phyloP scores from a whole-genome alignment of 73 alveolate species.

The Paramecium caudatum region DNA sequence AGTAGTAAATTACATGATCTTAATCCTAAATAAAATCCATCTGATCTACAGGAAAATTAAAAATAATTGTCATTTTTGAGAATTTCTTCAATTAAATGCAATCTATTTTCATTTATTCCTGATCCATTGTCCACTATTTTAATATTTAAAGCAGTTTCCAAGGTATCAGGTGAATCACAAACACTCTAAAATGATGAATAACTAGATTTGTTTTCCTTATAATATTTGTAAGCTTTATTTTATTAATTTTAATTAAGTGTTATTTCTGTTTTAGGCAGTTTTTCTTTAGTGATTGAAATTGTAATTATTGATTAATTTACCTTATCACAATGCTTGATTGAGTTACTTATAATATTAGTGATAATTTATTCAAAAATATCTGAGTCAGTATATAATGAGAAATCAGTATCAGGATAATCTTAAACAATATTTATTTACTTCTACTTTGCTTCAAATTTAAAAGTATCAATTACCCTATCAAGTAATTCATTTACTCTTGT shows the following conservation, averaged over 20 bases:
- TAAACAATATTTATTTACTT: neutral
- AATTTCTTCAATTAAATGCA: slow-evolving; percentile 11
- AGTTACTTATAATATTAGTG: slow-evolving; percentile 15
- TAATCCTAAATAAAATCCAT: slow-evolving; percentile 59
- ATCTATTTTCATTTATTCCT: slow-evolving; percentile 13
- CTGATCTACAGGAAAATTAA: neutral
- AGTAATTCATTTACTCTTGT: neutral
- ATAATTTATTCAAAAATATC: slow-evolving; percentile 61
- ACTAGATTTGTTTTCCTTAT: neutral
- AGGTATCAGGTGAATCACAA: neutral
- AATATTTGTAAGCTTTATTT: neutral
- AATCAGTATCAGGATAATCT: slow-evolving; percentile 37
- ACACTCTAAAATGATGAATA: slow-evolving; percentile 24
- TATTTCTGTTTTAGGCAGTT: neutral
- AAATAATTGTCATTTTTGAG: neutral
- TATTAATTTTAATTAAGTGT: neutral
- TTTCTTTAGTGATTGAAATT: neutral
- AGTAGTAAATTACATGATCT: slow-evolving; percentile 44
- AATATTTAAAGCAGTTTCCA: slow-evolving; percentile 7
- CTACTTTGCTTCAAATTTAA: neutral
- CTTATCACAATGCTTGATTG: slow-evolving; percentile 34
- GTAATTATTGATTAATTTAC: neutral
- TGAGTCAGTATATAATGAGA: slow-evolving; percentile 2
- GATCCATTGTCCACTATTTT: slow-evolving; percentile 54
- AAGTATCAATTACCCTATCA: neutral